Evolutionary conservation across 495 filamentous ascomycete genomes (phyloP), one percentile per base, ranked within the genome.

Genomic region (Podospora bellae-mahoneyi): DNA sequence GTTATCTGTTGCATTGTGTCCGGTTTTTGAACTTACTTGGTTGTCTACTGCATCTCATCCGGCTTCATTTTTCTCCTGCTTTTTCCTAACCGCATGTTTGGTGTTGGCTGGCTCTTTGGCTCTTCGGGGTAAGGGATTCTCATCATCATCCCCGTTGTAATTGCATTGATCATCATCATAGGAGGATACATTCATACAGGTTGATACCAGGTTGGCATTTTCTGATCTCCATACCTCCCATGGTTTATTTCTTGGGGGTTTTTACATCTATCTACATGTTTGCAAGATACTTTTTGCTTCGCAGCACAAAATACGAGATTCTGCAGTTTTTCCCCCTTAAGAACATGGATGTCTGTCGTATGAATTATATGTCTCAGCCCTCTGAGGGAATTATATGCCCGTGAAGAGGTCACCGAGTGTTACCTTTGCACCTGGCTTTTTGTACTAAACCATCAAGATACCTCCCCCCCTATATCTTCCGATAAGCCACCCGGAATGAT

Each of bases 141-240:
- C 13, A 20, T 58, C 55, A 58, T 58, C 4, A 58, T 58, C 23
- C 23, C 6, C 55, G 23, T 19, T 58, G 39, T 48, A 48, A 48
- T 48, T 48, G 39, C 39, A 32, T 23, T 23, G 23, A 32, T 7
- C 4, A 5, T 48, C 6, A 16, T 6, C 9, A 48, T 48, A 48
- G 39, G 39, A 48, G 39, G 39, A 48, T 7, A 10, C 39, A 48
- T 48, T 18, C 39, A 16, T 48, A 48, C 39, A 48, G 39, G 39
- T 48, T 48, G 39, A 58, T 58, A 58, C 55, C 55, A 58, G 55
- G 55, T 58, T 20, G 55, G 55, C 55, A 58, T 58, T 58, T 58
- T 20, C 55, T 58, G 7, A 7, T 48, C 23, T 58, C 18, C n/a
- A 20, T 58, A 23, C 23, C 23, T 57, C 18, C 54, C 54, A 3